Conservation (phyloP, 495 filamentous ascomycete species). For the Clavariopsis aquatica region DNA sequence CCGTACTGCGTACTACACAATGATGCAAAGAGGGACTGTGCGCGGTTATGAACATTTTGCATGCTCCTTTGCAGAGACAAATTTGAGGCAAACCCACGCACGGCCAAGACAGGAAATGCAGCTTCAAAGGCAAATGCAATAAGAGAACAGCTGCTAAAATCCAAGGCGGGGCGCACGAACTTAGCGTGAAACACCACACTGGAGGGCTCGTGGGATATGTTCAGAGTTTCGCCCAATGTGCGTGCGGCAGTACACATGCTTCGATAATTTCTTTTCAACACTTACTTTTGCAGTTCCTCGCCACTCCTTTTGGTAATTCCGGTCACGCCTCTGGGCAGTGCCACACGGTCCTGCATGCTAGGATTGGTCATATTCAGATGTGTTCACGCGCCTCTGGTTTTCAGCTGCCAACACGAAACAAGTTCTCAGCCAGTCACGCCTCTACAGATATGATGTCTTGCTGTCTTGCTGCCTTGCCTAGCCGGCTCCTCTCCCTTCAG, state of each 20-base stretch:
- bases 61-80: too few relatives aligned
- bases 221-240: too few relatives aligned
- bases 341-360: not conserved
- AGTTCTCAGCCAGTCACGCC: not conserved
- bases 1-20: too few relatives aligned
- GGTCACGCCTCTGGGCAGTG: not conserved
- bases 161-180: too few relatives aligned
- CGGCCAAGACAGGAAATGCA: too few relatives aligned
- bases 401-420: slow-evolving; percentile 10
- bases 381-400: slow-evolving; percentile 1
- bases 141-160: too few relatives aligned
- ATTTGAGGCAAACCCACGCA: too few relatives aligned
- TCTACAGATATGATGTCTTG: slow-evolving; percentile 1
- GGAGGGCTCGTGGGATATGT: too few relatives aligned
- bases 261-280: not conserved
- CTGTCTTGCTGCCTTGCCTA: not conserved
- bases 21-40: too few relatives aligned
- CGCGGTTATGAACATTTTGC: too few relatives aligned
- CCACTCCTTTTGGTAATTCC: not conserved
- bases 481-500: not conserved
- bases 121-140: too few relatives aligned
- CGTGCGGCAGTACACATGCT: not conserved
- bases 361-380: slow-evolving; percentile 7
- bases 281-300: not conserved
- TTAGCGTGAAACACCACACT: too few relatives aligned